Percentiles rank a stretch among this genome's conserved stretches.
Evolutionary conservation across 352 stramenopile genomes (phyloP).

Genomic region (Phytopythium vexans): DNA sequence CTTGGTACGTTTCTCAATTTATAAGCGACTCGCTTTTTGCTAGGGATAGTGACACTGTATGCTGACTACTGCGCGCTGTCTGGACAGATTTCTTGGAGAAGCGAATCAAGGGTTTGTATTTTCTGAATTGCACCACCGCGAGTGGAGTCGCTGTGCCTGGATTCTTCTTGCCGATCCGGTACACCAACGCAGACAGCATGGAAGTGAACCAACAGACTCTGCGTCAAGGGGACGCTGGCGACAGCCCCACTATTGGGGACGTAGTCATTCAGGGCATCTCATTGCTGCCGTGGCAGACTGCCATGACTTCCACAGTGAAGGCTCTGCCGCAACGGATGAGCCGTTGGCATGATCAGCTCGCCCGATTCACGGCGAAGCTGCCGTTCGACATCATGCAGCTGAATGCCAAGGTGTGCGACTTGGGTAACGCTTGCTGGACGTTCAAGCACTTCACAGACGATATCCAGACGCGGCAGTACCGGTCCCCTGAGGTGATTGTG

Average conservation of each 20-base stretch:
- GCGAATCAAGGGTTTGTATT: constrained; percentile 35
- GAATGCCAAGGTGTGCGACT: constrained; percentile 92
- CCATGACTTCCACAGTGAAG: constrained; percentile 8
- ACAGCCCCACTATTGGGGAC: not conserved
- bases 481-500: constrained; percentile 97
- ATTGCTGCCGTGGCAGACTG: constrained; percentile 14
- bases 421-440: constrained; percentile 99
- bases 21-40: not conserved
- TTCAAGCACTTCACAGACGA: constrained; percentile 99
- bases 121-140: constrained; percentile 35
- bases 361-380: constrained; percentile 27
- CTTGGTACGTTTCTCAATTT: constrained; percentile 34
- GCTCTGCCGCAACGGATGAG: constrained; percentile 29
- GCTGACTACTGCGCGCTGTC: no score
- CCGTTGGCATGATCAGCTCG: constrained; percentile 38
- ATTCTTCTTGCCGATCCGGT: constrained; percentile 46
- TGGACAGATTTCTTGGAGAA: constrained; percentile 42
- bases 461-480: constrained; percentile 99
- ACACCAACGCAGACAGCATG: constrained; percentile 1
- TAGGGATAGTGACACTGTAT: not conserved
- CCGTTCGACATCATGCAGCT: constrained; percentile 66
- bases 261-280: constrained; percentile 48
- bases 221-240: no score
- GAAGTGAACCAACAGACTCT: not conserved
- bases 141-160: constrained; percentile 49